Base-by-base conservation (phyloP, 1,139 yeast species). In the Pichia sp. region DNA sequence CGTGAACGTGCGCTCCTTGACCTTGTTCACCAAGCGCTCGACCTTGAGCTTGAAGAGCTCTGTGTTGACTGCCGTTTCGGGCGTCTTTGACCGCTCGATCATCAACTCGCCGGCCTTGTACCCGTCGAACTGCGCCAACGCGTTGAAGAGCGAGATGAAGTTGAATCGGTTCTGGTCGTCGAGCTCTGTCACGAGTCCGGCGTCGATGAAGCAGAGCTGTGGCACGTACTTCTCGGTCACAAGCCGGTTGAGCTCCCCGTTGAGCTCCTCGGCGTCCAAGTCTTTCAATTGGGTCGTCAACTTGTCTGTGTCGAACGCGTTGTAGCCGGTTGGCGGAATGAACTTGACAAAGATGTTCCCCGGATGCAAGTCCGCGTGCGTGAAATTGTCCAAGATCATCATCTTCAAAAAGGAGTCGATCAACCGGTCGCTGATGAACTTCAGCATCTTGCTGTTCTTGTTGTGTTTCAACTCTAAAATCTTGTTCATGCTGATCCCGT, bases 281-380 rank as follows among this genome's bases (percentile, higher is more conserved):
- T 61, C 56, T 46, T 76, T 70, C 51, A 88, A 66, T 48, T 73
- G 74, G 30, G 70, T 69, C 26, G 83, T 77, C 34, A 82, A 70
- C 37, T 69, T 63, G 62, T 76, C 77, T 8, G 78, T 74, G 10
- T 60, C 62, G 41, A 63, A 56, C 25, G 62, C 64, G 16, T 44
- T 39, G 30, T 50, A 48, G 1, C 59, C 46, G 1, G 53, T 39
- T 2, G 52, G 26, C 23, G 52, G 50, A 1, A 60, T 55, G 60
- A 91, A 85, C 49, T 93, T 72, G 4, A 93, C 80, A 75, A 91
- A 82, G 66, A 93, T 88, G 67, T 93, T 93, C 1, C 99, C 99
- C 0, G 99, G 97, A 62, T 93, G 99, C 55, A 93, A 74, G 69
- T 93, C 99, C 0, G 98, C 95, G 67, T 93, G 99, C 44, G 91